Conservation (phyloP, 441 rosid genomes). For the Populus trichocarpa region DNA sequence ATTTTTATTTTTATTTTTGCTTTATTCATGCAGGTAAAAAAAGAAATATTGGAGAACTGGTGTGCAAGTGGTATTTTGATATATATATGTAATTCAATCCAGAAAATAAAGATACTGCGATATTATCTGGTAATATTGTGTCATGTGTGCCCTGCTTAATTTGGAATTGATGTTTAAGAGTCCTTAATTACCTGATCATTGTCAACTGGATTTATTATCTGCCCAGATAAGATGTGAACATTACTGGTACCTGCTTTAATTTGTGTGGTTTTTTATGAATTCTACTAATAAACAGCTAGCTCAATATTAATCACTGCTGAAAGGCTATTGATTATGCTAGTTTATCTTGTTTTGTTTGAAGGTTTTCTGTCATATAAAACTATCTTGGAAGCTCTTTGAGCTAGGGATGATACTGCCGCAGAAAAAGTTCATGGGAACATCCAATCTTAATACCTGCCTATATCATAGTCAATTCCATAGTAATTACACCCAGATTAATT, state of each 20-base stretch:
- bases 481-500: too few species aligned
- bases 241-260: not conserved
- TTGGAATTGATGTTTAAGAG: not conserved
- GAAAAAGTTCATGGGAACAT: too few species aligned
- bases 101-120: not conserved
- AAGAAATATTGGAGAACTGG: not conserved
- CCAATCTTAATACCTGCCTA: too few species aligned
- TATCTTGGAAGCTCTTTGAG: too few species aligned
- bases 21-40: constrained; percentile 15
- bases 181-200: not conserved
- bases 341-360: not conserved
- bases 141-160: not conserved
- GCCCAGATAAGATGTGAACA: not conserved
- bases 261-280: not conserved
- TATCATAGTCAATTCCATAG: too few species aligned
- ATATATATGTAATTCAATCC: not conserved
- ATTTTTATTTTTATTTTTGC: not conserved
- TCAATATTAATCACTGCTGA: not conserved
- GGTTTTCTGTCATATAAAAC: too few species aligned
- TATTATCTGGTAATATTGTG: not conserved
- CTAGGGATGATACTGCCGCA: too few species aligned
- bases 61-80: not conserved
- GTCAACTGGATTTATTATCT: not conserved
- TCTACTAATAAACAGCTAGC: not conserved
- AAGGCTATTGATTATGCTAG: constrained; percentile 16